Conservation (phyloP, 805 yeast genomes). For the Saccharomycopsis amapae region DNA sequence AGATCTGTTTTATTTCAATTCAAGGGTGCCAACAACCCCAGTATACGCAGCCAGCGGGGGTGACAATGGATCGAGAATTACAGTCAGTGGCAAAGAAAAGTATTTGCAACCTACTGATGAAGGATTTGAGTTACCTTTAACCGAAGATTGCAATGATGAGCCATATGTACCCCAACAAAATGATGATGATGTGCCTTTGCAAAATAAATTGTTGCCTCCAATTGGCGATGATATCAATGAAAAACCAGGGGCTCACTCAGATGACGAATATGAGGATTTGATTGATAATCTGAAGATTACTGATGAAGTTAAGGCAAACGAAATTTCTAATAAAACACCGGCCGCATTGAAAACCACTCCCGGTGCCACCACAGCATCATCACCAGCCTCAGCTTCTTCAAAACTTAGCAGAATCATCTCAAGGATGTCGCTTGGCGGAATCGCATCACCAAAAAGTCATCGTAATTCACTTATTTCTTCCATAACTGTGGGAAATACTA, state of each 20-base stretch:
- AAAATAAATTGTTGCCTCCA: constrained; percentile 12
- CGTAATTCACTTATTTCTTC: constrained; percentile 8
- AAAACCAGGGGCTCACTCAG: background rate
- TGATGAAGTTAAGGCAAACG: constrained; percentile 1
- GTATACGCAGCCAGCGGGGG: constrained; percentile 5
- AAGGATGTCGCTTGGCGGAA: constrained; percentile 10
- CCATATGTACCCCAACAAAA: too few relatives aligned
- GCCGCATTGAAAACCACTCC: background rate
- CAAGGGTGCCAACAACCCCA: constrained; percentile 9
- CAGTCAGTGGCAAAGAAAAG: background rate
- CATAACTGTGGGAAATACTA: too few relatives aligned
- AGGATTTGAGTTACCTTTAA: too few relatives aligned
- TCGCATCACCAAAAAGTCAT: constrained; percentile 10
- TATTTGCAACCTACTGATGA: background rate
- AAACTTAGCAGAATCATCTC: constrained; percentile 13
- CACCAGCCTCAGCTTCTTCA: constrained; percentile 2
- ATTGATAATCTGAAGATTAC: too few relatives aligned
- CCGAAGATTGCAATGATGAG: too few relatives aligned
- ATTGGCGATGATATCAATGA: constrained; percentile 16
- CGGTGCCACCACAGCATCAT: constrained; percentile 1
- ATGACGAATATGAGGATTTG: background rate
- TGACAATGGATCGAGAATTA: background rate
- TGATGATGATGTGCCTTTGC: background rate
- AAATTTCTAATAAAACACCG: background rate
- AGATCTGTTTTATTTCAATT: constrained; percentile 14